Evolutionary conservation across 768 basidiomycete genomes (phyloP).

Genomic region (Calocybe gangraenosa): DNA sequence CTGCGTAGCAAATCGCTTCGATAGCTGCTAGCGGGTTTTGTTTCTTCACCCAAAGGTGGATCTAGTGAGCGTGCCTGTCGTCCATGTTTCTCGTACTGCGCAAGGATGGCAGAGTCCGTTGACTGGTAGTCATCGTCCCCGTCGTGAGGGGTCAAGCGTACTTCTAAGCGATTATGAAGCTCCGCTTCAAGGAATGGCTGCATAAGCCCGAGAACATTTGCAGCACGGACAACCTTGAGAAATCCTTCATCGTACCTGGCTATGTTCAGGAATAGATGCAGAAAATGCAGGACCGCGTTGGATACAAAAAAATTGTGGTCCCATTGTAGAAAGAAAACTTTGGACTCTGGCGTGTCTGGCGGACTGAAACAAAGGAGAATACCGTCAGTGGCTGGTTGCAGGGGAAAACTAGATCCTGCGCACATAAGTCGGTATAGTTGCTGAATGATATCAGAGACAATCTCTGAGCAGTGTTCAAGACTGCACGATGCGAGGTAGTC

Average conservation of each 20-base stretch:
- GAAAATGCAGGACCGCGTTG: constrained; percentile 6
- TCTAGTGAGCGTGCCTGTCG: not conserved
- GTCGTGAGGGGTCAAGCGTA: constrained; percentile 5
- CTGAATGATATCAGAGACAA: constrained; percentile 6
- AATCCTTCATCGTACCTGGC: constrained; percentile 2
- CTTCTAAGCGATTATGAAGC: not conserved
- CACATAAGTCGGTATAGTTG: constrained; percentile 5
- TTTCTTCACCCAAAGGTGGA: not conserved
- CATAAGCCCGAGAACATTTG: constrained; percentile 11
- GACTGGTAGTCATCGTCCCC: constrained; percentile 4
- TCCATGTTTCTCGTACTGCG: constrained; percentile 4
- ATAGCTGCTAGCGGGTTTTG: not conserved
- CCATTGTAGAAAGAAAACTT: constrained; percentile 2
- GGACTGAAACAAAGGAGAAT: not conserved
- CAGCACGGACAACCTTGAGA: constrained; percentile 1
- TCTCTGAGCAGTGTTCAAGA: not conserved
- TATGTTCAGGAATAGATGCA: constrained; percentile 2
- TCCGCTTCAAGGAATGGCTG: constrained; percentile 11
- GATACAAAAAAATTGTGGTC: not conserved
- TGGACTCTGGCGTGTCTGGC: constrained; percentile 2
- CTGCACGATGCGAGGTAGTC: not conserved
- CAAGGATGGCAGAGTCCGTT: constrained; percentile 4
- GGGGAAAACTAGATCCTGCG: not conserved
- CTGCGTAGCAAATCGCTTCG: not conserved
- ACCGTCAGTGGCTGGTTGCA: not conserved